Percentiles rank a stretch among this genome's conserved stretches.
Evolutionary conservation across 2,329 filamentous ascomycete species (phyloP).

Genomic region (Aspergillus tubingensis): DNA sequence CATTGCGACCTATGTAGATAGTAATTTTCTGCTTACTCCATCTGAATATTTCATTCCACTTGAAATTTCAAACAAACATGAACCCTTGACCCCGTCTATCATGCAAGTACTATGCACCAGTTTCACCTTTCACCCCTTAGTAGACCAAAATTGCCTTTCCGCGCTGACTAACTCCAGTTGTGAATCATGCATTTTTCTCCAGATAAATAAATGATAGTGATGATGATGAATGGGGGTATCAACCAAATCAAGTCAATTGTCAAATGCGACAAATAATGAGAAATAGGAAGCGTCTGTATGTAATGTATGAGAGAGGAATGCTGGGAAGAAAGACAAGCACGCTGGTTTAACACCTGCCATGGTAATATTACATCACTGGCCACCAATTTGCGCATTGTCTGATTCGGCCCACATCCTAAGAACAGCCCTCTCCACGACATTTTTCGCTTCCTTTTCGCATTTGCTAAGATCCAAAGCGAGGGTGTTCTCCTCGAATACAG

Average conservation of each 20-base stretch:
- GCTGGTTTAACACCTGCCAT: neutral
- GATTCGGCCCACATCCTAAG: slow-evolving; percentile 44
- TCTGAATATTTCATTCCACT: neutral
- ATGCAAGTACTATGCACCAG: neutral
- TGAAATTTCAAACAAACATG: neutral
- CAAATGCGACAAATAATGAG: neutral
- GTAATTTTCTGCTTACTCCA: neutral
- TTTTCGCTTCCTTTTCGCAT: slow-evolving; percentile 44
- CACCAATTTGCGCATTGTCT: slow-evolving; percentile 27
- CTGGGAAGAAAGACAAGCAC: neutral
- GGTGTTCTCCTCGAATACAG: slow-evolving; percentile 45
- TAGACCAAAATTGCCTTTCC: slow-evolving; percentile 7
- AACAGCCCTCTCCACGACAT: slow-evolving; percentile 48
- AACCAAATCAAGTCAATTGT: slow-evolving; percentile 17
- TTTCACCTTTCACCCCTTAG: neutral
- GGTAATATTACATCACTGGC: slow-evolving; percentile 7
- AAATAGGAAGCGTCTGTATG: neutral
- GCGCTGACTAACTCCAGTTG: slow-evolving; percentile 30
- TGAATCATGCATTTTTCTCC: slow-evolving; percentile 19
- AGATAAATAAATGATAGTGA: slow-evolving; percentile 14
- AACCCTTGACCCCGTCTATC: neutral
- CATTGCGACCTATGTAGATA: neutral
- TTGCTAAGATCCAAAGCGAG: slow-evolving; percentile 41
- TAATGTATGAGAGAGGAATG: neutral
- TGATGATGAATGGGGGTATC: slow-evolving; percentile 28